Percentiles rank a stretch among this genome's conserved stretches.
Conservation (phyloP, 2,329 filamentous ascomycete species). For the Tolypocladium sp. region DNA sequence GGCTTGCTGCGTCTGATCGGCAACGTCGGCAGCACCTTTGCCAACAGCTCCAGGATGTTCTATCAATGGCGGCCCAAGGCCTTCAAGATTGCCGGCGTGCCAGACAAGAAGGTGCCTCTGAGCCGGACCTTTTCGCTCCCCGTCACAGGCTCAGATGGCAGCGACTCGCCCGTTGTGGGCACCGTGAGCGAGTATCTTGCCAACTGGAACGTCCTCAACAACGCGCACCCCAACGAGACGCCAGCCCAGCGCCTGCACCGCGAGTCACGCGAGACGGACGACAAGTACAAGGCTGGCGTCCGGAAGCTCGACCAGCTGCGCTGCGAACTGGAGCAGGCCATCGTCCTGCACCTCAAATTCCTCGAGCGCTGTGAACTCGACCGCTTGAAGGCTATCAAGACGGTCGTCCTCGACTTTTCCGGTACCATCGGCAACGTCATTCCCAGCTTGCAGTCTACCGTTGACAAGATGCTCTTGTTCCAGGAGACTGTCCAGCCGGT, state of each 20-base stretch:
- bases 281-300: conserved; percentile 83
- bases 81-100: conserved; percentile 79
- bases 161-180: conserved; percentile 72
- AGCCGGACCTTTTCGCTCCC: conserved; percentile 67
- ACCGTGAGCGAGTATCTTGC: conserved; percentile 82
- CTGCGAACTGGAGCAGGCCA: conserved; percentile 91
- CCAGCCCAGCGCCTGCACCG: conserved; percentile 76
- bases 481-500: conserved; percentile 96
- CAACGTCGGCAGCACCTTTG: conserved; percentile 90
- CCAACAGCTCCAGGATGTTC: conserved; percentile 93
- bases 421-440: conserved; percentile 97
- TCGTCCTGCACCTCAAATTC: conserved; percentile 86
- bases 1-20: conserved; percentile 87
- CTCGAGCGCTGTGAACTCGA: conserved; percentile 97
- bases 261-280: conserved; percentile 83
- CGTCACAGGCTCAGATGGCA: conserved; percentile 42
- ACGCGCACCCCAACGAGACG: conserved; percentile 87
- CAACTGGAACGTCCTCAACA: conserved; percentile 81
- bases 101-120: conserved; percentile 72
- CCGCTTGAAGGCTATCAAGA: conserved; percentile 94
- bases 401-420: conserved; percentile 93
- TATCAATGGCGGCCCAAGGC: conserved; percentile 95
- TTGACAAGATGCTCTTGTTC: conserved; percentile 98
- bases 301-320: conserved; percentile 81
- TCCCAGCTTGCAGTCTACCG: conserved; percentile 85